A percentile compares a stretch with the other conserved stretches of the same genome.
Conservation (phyloP, 345 rosid genomes). For the Sonneratia alba region DNA sequence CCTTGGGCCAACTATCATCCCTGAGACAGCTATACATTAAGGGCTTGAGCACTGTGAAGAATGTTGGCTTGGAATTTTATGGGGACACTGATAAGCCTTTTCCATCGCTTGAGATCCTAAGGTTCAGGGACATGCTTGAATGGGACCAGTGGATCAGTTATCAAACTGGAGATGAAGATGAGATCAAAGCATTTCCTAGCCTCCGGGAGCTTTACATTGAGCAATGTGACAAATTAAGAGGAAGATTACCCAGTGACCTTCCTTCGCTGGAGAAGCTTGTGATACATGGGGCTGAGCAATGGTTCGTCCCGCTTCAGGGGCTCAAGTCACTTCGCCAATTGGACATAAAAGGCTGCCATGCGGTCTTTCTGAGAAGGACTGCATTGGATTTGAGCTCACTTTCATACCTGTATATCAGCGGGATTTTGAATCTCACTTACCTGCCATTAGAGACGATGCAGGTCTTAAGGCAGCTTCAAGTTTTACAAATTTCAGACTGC, state of each 20-base stretch:
- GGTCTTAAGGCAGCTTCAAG: not conserved
- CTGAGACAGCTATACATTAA: constrained; percentile 25
- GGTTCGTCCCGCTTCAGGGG: constrained; percentile 1
- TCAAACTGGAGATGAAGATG: not conserved
- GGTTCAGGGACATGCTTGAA: constrained; percentile 6
- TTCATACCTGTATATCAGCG: not conserved
- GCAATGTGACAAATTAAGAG: constrained; percentile 7
- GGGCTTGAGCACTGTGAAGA: constrained; percentile 19
- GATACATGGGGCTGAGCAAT: constrained; percentile 7
- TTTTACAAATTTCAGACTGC: not conserved
- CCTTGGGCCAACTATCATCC: constrained; percentile 30
- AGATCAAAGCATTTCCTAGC: constrained; percentile 7
- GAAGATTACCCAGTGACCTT: constrained; percentile 1
- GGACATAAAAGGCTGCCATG: not conserved
- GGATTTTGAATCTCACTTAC: constrained; percentile 6
- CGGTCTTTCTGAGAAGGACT: not conserved
- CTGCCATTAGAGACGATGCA: not conserved
- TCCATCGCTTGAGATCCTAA: constrained; percentile 27
- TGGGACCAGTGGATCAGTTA: constrained; percentile 13
- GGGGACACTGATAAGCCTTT: constrained; percentile 25
- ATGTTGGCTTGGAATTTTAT: constrained; percentile 25
- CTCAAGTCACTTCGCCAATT: constrained; percentile 2
- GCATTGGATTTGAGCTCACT: constrained; percentile 7
- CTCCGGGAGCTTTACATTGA: constrained; percentile 9
- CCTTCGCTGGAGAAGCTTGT: constrained; percentile 9